phyloP scores from a whole-genome alignment of 352 stramenopile species.

The Globisporangium canariense region DNA sequence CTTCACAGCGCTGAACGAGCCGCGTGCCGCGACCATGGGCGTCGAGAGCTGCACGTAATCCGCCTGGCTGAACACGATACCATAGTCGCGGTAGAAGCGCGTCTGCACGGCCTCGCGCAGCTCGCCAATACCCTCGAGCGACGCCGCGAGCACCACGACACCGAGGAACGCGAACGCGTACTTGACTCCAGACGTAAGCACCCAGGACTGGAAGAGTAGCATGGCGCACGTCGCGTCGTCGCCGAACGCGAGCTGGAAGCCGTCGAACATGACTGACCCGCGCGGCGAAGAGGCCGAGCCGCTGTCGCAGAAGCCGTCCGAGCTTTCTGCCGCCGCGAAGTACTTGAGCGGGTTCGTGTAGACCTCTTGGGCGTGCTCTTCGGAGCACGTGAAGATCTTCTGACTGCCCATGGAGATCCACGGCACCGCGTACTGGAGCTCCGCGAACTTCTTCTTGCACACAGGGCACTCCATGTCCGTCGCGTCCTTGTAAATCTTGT shows the following conservation, averaged over 20 bases:
- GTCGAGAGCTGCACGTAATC: slow-evolving; percentile 55
- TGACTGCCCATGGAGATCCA: slow-evolving; percentile 68
- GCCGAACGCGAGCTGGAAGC: slow-evolving; percentile 73
- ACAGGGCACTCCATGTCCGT: slow-evolving; percentile 57
- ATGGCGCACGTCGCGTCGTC: slow-evolving; percentile 54
- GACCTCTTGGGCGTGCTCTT: slow-evolving; percentile 54
- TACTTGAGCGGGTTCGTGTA: slow-evolving; percentile 45
- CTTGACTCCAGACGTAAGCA: slow-evolving; percentile 59
- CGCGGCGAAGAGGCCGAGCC: slow-evolving; percentile 31
- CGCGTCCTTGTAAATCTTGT: slow-evolving; percentile 68
- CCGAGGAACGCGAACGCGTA: slow-evolving; percentile 79
- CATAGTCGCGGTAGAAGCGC: slow-evolving; percentile 49
- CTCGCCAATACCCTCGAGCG: slow-evolving; percentile 61
- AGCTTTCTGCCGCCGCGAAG: slow-evolving; percentile 27
- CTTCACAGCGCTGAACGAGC: slow-evolving; percentile 24
- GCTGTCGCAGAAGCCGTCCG: slow-evolving; percentile 52
- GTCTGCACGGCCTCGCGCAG: slow-evolving; percentile 42
- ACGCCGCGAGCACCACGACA: slow-evolving; percentile 61
- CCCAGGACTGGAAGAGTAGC: slow-evolving; percentile 80
- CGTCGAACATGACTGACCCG: slow-evolving; percentile 83
- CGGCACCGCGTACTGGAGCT: slow-evolving; percentile 72
- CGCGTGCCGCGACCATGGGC: slow-evolving; percentile 17
- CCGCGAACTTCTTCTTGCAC: slow-evolving; percentile 43
- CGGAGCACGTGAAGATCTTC: slow-evolving; percentile 76
- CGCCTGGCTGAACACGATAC: slow-evolving; percentile 51